Evolutionary conservation across 1,284 basidiomycete species (phyloP), one percentile per base, ranked within the genome.

Genomic region (Rhizoctonia solani): DNA sequence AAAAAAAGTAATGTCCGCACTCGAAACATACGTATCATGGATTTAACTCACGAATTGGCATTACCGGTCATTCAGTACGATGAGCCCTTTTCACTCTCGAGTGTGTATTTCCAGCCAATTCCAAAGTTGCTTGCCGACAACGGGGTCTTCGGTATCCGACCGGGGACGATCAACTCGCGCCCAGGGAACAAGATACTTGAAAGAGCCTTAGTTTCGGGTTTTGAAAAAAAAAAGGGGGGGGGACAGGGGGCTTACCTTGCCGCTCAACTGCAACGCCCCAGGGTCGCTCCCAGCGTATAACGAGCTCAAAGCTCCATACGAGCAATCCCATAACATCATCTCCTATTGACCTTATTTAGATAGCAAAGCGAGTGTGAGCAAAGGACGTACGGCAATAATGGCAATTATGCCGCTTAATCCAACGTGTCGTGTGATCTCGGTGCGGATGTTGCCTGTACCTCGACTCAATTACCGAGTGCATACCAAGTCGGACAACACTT

Each of bases 81-180:
- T n/a, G n/a, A n/a, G n/a, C n/a, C 32, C 32, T 34, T 11, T 11
- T 11, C 11, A 34, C 11, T 34, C 32, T 4, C 32, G 32, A 4
- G 41, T 6, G n/a, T 81, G 77, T 50, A 77, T 77, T 68, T 82
- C 79, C 47, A 80, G 69, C 78, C 78, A 80, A 14, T 74, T 71
- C 80, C 80, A 81, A 9, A 81, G 69, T 11, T 78, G 73, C 42
- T 69, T 70, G 19, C 74, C 77, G 4, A 78, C 66, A 34, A 21
- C 30, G 8, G 19, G 6, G 23, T 65, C 61, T 21, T 75, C 73
- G 1, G 77, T 74, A 25, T 74, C 74, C n/a, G 32, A 23, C n/a
- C 61, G 34, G 19, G 56, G 44, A 21, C n/a, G 11, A 19, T 55
- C 42, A 8, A 23, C n/a, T 11, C 70, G 42, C 5, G 70, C 70